A percentile compares a stretch with the other conserved stretches of the same genome.
These are phyloP conservation scores for Kregervanrija delftensis DNA, from an alignment of 805 yeast species.

Conservation along the genomic window DNA sequence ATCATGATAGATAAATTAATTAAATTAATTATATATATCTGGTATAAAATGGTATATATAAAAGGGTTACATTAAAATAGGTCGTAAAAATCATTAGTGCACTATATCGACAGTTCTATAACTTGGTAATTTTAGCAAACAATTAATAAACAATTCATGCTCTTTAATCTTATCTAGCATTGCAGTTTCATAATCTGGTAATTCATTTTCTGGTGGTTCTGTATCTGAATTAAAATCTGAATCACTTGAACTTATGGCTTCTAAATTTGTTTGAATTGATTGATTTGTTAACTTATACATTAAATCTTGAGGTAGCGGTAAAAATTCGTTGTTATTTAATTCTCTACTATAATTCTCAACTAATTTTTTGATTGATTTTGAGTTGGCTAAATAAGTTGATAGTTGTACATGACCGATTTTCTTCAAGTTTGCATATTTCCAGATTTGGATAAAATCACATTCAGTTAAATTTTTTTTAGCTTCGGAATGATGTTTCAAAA, in stretches of 20 bases:
- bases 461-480: slow-evolving; percentile 5
- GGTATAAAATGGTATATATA: no score
- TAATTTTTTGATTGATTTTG: slow-evolving; percentile 1
- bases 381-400: slow-evolving; percentile 3
- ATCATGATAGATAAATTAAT: no score
- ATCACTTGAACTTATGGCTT: neutral
- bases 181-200: slow-evolving; percentile 8
- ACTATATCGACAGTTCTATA: neutral
- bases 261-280: neutral
- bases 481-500: neutral
- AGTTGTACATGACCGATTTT: slow-evolving; percentile 4
- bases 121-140: slow-evolving; percentile 4
- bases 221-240: neutral
- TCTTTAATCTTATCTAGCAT: slow-evolving; percentile 4
- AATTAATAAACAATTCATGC: slow-evolving; percentile 2
- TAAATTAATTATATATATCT: no score
- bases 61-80: no score
- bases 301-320: slow-evolving; percentile 5
- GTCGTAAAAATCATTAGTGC: no score
- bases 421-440: slow-evolving; percentile 2
- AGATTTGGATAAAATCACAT: slow-evolving; percentile 3
- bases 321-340: neutral
- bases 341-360: neutral
- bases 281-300: slow-evolving; percentile 3
- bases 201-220: neutral